Conservation (phyloP, 108 stramenopile species). For the Skeletonema tropicum region DNA sequence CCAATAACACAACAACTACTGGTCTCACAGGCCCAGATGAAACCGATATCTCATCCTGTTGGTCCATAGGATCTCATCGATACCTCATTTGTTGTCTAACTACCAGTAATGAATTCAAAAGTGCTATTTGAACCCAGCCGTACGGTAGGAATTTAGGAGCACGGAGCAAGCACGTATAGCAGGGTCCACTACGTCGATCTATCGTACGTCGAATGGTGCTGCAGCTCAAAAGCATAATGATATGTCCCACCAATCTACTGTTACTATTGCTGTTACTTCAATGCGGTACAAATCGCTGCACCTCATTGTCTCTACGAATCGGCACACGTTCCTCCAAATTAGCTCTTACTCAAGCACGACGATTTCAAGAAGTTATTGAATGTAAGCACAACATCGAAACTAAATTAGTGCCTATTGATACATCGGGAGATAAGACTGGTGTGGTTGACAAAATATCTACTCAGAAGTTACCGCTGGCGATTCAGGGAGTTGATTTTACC, state of each 20-base stretch:
- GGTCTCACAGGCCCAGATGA: no score
- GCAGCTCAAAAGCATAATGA: not conserved
- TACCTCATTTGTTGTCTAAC: no score
- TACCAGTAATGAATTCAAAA: no score
- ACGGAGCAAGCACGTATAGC: no score
- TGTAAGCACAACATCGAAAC: not conserved
- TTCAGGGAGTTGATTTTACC: slow-evolving; percentile 26
- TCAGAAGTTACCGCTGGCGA: slow-evolving; percentile 20
- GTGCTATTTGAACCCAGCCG: no score
- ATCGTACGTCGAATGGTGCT: no score
- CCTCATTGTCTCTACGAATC: slow-evolving; percentile 12
- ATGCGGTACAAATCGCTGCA: not conserved
- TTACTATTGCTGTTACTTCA: not conserved
- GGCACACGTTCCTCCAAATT: slow-evolving; percentile 22
- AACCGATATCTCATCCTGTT: no score
- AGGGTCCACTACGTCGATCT: no score
- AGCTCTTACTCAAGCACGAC: slow-evolving; percentile 17
- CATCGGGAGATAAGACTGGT: slow-evolving; percentile 14
- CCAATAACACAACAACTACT: no score
- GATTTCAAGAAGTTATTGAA: not conserved
- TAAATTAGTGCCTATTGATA: slow-evolving; percentile 15
- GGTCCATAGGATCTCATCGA: no score
- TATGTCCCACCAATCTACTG: not conserved
- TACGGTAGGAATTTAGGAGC: no score
- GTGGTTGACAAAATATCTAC: not conserved